These are phyloP conservation scores for Goffeauzyma gilvescens DNA, from an alignment of 768 basidiomycete genomes.

Conservation along the genomic window DNA sequence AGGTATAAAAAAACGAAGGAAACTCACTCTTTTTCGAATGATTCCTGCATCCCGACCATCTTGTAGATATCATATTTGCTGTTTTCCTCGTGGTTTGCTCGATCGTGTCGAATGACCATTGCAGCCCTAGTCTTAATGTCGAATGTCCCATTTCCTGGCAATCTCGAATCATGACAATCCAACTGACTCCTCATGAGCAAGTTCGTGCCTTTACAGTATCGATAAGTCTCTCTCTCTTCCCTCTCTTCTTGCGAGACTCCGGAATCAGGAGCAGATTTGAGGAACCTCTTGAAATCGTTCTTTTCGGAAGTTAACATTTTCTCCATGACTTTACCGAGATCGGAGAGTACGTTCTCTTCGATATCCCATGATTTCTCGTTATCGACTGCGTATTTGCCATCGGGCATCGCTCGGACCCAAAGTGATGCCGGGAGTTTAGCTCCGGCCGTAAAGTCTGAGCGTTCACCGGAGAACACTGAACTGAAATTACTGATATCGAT, in stretches of 20 bases:
- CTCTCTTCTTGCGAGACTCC: slow-evolving; percentile 29
- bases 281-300: slow-evolving; percentile 43
- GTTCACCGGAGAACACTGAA: slow-evolving; percentile 40
- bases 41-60: slow-evolving; percentile 46
- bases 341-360: slow-evolving; percentile 28
- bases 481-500: slow-evolving; percentile 49
- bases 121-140: slow-evolving; percentile 91
- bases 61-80: slow-evolving; percentile 55
- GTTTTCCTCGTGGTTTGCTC: slow-evolving; percentile 67
- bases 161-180: slow-evolving; percentile 57
- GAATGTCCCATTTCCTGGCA: slow-evolving; percentile 81
- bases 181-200: slow-evolving; percentile 90
- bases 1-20: background rate
- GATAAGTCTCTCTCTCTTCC: slow-evolving; percentile 48
- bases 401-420: slow-evolving; percentile 39
- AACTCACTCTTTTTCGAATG: slow-evolving; percentile 60
- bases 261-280: slow-evolving; percentile 26
- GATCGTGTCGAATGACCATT: slow-evolving; percentile 61
- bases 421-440: slow-evolving; percentile 61
- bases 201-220: slow-evolving; percentile 47
- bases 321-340: slow-evolving; percentile 60
- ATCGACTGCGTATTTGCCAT: slow-evolving; percentile 31
- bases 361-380: slow-evolving; percentile 32
- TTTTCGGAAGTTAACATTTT: slow-evolving; percentile 57
- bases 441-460: slow-evolving; percentile 50